Base-by-base conservation (phyloP, 1,139 yeast genomes). In the Yamadazyma jaroonii region DNA sequence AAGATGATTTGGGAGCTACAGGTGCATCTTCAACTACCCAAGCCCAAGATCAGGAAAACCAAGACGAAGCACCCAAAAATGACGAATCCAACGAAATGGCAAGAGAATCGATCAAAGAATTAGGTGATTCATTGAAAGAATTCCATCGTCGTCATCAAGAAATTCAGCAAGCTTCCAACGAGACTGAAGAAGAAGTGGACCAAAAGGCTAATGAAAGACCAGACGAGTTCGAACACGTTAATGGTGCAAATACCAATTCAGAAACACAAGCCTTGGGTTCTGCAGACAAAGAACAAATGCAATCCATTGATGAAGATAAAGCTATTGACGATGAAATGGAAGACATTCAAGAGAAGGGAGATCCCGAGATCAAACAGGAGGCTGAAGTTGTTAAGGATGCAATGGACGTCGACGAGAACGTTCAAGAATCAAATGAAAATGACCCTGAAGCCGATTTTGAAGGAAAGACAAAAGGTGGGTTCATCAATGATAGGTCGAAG, bases 221-320 rank as follows among this genome's bases (percentile, higher is more conserved):
- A 0, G 96, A 89, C 53, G 96, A 89, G 50, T 87, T 90, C 59
- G 95, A 90, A 58, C 97, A 92, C 56, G 74, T 88, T 39, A 92
- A 87, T 33, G 96, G 95, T 31, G 89, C 84, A 34, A 81, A 81
- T 47, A 76, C 88, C 6, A 80, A 83, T 31, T 59, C 57, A 36
- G 92, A 86, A 40, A 85, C 96, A 0, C 97, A 94, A 60, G 98
- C 97, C 0, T 64, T 92, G 40, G 98, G 97, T 17, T 81, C 94
- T 32, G 96, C 96, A 6, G 78, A 81, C 40, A 77, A 81, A 50
- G 96, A 89, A 35, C 89, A 87, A 53, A 68, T 78, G 28, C 94
- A 87, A 54, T 61, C 80, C 0, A 75, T 89, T 41, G 84, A 90
- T 54, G 96, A 90, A 35, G 83, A 81, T 11, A 83, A 77, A 77